Base-by-base conservation (phyloP, 179 eudicot genomes). In the Corrigiola litoralis region DNA sequence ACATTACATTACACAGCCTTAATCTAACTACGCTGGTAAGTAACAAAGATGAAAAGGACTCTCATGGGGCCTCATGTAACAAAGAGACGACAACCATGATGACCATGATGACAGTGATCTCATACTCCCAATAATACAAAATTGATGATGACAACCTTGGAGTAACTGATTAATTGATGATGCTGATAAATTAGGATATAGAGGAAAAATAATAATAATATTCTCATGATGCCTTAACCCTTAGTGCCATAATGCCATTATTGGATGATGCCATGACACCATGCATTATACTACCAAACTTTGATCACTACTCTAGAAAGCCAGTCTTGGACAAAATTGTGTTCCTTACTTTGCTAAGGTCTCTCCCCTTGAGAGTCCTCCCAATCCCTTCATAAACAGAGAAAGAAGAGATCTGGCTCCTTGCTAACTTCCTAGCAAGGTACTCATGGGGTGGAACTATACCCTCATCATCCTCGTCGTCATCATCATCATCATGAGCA, bases 321-420 rank as follows among this genome's bases (percentile, higher is more conserved):
- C 95, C 95, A 58, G 95, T 88, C 58, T 88, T 84, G 20, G 80
- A 77, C 29, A 88, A 71, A 76, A 88, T 80, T 51, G 87, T 77
- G 75, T 88, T 83, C 51, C 95, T 81, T 1, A 88, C 76, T 67
- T 75, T 84, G 68, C 90, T 80, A 45, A 88, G 87, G 66, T 88
- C 91, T 75, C 91, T 85, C 4, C 95, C 95, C 70, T 88, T 88
- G 41, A 88, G 90, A 34, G 90, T 88, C 70, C 91, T 83, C 4
- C 91, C 91, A 68, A 81, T 69, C 9, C 91, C 91, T 79, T 85
- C 91, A 57, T 78, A 81, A 69, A 88, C 86, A 2, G 91, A 85
- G 27, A 75, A 81, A 1, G 95, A 83, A 48, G 95, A 77, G 69
- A 83, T 85, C 74, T 84, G 85, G 44, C 78, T 84, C 25, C 85